Evolutionary conservation across 768 basidiomycete species (phyloP).

Genomic region (Podaxis rugospora): DNA sequence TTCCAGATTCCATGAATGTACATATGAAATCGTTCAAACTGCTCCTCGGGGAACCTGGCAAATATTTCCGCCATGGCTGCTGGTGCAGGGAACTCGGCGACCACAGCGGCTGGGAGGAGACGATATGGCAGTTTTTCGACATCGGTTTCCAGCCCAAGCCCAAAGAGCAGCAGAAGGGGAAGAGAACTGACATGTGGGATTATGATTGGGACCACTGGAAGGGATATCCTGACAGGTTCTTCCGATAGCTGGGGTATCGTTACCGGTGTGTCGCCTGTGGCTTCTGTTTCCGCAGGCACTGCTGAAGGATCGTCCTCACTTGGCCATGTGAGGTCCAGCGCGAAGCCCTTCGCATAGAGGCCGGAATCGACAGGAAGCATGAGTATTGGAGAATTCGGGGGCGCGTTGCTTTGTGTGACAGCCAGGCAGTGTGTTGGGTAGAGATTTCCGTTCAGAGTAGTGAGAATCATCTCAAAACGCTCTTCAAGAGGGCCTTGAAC

Average conservation of each 20-base stretch:
- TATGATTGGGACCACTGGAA: conserved; percentile 46
- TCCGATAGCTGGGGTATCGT: conserved; percentile 25
- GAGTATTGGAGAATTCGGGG: conserved; percentile 26
- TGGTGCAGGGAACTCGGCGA: conserved; percentile 60
- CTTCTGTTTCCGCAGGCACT: conserved; percentile 24
- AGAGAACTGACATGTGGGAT: conserved; percentile 54
- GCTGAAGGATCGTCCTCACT: conserved; percentile 2
- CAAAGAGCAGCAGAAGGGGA: conserved; percentile 56
- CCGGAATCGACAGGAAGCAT: conserved; percentile 51
- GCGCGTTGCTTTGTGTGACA: conserved; percentile 28
- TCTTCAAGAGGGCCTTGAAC: conserved; percentile 28
- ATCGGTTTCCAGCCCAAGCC: conserved; percentile 46
- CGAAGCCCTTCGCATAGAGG: conserved; percentile 38
- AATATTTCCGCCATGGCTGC: conserved; percentile 53
- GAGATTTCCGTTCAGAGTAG: conserved; percentile 34
- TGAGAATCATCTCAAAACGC: conserved; percentile 44
- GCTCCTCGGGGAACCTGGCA: conserved; percentile 31
- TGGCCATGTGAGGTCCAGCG: conserved; percentile 26
- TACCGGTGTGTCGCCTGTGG: conserved; percentile 29
- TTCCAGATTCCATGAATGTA: conserved; percentile 64
- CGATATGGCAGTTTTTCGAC: conserved; percentile 41
- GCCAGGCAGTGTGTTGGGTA: conserved; percentile 56
- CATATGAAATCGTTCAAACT: conserved; percentile 30
- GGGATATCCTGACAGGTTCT: conserved; percentile 32
- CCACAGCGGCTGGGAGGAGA: conserved; percentile 49